These are phyloP conservation scores for Debaryomyces singareniensis DNA, from an alignment of 1,139 yeast genomes.

Conservation along the genomic window DNA sequence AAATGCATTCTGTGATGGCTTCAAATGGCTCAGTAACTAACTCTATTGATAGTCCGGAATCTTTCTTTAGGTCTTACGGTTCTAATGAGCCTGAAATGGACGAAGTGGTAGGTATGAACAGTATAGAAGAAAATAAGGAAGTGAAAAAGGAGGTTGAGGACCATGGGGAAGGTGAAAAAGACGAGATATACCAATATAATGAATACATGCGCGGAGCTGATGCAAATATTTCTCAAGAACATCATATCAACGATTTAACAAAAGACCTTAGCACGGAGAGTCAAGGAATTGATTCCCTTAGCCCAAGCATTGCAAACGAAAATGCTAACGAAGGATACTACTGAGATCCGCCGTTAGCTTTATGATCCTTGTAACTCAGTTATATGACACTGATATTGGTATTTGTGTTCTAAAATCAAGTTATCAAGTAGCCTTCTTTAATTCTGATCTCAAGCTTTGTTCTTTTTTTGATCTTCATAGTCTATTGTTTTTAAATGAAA, in stretches of 20 bases:
- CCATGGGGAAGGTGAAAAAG: conserved; percentile 5
- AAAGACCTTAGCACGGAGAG: conserved; percentile 21
- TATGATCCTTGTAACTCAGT: too few relatives aligned
- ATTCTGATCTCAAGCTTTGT: too few relatives aligned
- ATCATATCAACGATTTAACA: conserved; percentile 20
- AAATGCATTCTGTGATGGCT: background rate
- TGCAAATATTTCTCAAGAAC: conserved; percentile 7
- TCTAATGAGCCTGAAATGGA: conserved; percentile 5
- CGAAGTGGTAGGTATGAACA: background rate
- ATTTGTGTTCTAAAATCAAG: too few relatives aligned
- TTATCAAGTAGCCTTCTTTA: too few relatives aligned
- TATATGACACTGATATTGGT: too few relatives aligned
- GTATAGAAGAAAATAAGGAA: conserved; percentile 1
- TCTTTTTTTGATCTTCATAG: too few relatives aligned
- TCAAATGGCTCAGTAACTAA: conserved; percentile 1
- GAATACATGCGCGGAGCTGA: conserved; percentile 19
- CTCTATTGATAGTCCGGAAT: conserved; percentile 4
- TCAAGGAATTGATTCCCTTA: conserved; percentile 25
- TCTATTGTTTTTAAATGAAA: too few relatives aligned
- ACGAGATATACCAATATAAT: conserved; percentile 23
- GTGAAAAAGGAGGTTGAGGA: conserved; percentile 2
- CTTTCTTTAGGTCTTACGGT: conserved; percentile 6
- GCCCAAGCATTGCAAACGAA: conserved; percentile 25
- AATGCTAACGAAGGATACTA: conserved; percentile 11
- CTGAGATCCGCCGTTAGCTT: too few relatives aligned